These are phyloP conservation scores for Nakazawaea laoshanensis DNA, from an alignment of 805 yeast genomes.

Conservation along the genomic window DNA sequence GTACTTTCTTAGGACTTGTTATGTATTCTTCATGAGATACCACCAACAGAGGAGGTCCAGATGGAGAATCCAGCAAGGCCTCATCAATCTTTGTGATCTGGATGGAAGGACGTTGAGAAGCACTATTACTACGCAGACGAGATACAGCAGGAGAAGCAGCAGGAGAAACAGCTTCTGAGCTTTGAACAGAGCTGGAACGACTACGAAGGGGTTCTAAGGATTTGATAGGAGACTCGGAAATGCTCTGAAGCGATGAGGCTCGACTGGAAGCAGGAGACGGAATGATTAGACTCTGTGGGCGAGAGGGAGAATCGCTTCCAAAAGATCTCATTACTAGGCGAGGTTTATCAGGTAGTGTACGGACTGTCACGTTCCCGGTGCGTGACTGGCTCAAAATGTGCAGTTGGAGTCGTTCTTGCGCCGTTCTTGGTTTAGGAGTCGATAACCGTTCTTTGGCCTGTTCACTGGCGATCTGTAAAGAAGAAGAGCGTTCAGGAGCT, in stretches of 20 bases:
- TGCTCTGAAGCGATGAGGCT: slow-evolving; percentile 16
- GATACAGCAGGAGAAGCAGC: slow-evolving; percentile 14
- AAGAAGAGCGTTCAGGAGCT: slow-evolving; percentile 1
- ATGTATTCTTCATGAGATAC: slow-evolving; percentile 5
- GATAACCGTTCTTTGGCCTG: slow-evolving; percentile 1
- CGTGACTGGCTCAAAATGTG: slow-evolving; percentile 23
- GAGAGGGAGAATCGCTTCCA: slow-evolving; percentile 6
- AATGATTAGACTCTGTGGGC: slow-evolving; percentile 4
- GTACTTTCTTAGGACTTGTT: slow-evolving; percentile 29
- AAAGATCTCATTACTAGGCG: slow-evolving; percentile 13
- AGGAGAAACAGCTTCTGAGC: slow-evolving; percentile 9
- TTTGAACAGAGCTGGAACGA: slow-evolving; percentile 19
- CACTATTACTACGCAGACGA: slow-evolving; percentile 17
- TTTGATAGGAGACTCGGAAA: slow-evolving; percentile 14
- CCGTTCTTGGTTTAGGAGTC: slow-evolving; percentile 17
- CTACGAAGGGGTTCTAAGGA: slow-evolving; percentile 16
- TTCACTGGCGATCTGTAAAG: slow-evolving; percentile 2
- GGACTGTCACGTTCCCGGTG: slow-evolving; percentile 21
- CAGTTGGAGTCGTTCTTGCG: slow-evolving; percentile 26
- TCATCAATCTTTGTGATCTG: slow-evolving; percentile 13
- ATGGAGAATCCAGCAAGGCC: not conserved
- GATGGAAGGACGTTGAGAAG: slow-evolving; percentile 16
- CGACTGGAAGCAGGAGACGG: slow-evolving; percentile 13
- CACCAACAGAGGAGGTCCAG: not conserved
- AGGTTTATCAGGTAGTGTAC: slow-evolving; percentile 18